phyloP scores from a whole-genome alignment of 306 rosid species.

The Hylodesmum podocarpum region DNA sequence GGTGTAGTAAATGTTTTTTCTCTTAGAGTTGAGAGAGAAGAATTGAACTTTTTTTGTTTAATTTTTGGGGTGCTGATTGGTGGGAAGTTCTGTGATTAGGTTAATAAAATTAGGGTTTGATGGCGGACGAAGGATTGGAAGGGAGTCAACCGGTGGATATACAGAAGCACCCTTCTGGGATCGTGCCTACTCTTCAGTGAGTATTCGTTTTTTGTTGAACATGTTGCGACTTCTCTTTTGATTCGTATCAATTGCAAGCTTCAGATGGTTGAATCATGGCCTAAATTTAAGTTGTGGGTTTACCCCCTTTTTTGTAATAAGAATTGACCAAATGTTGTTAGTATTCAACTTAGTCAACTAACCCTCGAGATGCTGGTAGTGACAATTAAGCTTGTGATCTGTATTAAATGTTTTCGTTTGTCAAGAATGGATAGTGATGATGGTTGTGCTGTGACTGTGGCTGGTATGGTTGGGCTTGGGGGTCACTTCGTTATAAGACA shows the following conservation, averaged over 20 bases:
- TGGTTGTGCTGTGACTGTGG: background rate
- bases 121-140: constrained; percentile 88
- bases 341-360: background rate
- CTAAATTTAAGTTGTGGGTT: background rate
- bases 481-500: background rate
- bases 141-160: constrained; percentile 86
- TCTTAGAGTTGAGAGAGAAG: background rate
- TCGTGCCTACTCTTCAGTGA: constrained; percentile 96
- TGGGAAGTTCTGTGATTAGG: constrained; percentile 11
- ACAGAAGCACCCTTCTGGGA: constrained; percentile 90
- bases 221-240: background rate
- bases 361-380: background rate
- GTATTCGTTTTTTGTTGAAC: constrained; percentile 29
- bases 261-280: background rate
- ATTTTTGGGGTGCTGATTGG: background rate
- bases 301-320: background rate
- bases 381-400: background rate
- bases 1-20: background rate
- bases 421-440: background rate
- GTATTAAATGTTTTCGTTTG: background rate
- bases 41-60: background rate
- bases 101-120: constrained; percentile 33
- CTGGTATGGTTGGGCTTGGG: background rate
- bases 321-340: background rate
- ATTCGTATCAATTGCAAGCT: background rate